Conservation (phyloP, 1,284 basidiomycete genomes). For the Singerocomus inundabilis region DNA sequence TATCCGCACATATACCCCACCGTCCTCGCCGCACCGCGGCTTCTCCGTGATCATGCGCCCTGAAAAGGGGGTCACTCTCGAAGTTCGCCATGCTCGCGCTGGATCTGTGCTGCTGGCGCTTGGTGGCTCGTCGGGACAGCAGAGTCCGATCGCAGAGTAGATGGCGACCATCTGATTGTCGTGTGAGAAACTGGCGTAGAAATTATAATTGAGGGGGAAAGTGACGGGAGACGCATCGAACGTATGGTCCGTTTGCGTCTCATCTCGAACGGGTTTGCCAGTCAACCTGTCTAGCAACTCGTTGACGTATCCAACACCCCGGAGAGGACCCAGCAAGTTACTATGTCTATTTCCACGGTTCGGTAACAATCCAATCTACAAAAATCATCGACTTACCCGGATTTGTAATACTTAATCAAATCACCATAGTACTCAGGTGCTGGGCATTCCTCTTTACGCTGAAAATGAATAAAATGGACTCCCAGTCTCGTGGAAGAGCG, state of each 20-base stretch:
- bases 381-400: constrained; percentile 44
- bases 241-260: constrained; percentile 79
- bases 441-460: no score
- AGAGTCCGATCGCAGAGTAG: no score
- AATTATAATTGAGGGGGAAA: constrained; percentile 72
- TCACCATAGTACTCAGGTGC: no score
- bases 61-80: no score
- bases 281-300: constrained; percentile 84
- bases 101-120: no score
- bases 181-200: no score
- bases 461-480: constrained; percentile 80
- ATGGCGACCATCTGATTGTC: no score
- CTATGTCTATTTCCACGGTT: constrained; percentile 50
- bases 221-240: constrained; percentile 62
- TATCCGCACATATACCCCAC: no score
- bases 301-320: constrained; percentile 83
- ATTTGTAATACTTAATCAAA: constrained; percentile 75
- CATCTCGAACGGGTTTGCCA: constrained; percentile 56
- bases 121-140: no score
- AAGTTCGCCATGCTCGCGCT: no score
- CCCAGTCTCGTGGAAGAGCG: constrained; percentile 49
- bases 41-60: no score
- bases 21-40: no score
- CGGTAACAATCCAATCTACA: background rate
- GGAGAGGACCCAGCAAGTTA: constrained; percentile 62